Evolutionary conservation across 192 early-diverging fungal genomes (phyloP), one percentile per base, ranked within the genome.

Genomic region (Coemansia sp.): DNA sequence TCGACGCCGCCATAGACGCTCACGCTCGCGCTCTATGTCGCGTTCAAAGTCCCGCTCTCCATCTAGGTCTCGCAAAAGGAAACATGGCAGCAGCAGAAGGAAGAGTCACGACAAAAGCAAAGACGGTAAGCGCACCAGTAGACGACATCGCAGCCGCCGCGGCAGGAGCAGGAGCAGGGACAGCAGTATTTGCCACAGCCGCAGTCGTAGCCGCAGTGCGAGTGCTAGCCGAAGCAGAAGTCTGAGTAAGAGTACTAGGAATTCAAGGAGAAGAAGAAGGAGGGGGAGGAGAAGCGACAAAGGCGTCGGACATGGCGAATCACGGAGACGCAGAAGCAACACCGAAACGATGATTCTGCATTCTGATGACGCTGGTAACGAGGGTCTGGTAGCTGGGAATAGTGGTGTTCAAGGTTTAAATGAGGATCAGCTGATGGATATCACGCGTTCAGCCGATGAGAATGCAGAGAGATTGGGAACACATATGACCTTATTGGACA

Each of bases 11-110:
- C 38, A 44, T 14, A 44, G 38, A 16, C 38, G 16, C 14, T 44
- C 38, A 49, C 60, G 64, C 5, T 41, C 68, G 50, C 71, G 66
- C 21, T 64, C 68, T 18, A 47, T 32, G 44, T 80, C 76, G 9
- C 56, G 54, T 10, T 66, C 67, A 12, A 56, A 4, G 41, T 74
- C 72, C 31, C 63, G 49, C 21, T 64, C 64, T 21, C 48, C 56
- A 38, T 48, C 53, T 12, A 61, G 56, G n/a, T 60, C 70, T 21
- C 65, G 54, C 49, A 51, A 32, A 23, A 32, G 25, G 30, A 51
- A 61, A 23, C 64, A 54, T 24, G 59, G 53, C 64, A 65, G 64
- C 53, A 62, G 64, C 7, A 64, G 57, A 55, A 62, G 57, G 48
- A 56, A 22, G 23, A 52, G 50, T 12, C 21, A 22, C 22, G 25